Evolutionary conservation across 805 yeast genomes (phyloP).

Genomic region (Soucietia sequanensis): DNA sequence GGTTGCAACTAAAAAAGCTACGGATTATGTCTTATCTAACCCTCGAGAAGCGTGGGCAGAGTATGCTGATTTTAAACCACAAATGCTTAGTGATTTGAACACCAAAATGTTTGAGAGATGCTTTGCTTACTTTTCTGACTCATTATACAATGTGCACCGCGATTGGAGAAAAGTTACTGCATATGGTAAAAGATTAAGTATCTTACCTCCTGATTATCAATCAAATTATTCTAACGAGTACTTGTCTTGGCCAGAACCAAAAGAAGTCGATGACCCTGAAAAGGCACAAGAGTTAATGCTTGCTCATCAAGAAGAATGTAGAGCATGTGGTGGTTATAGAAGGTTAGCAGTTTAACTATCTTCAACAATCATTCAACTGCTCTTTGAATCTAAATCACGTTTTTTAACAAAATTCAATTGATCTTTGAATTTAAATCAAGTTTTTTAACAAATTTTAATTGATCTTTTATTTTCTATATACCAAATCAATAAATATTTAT

Average conservation of each 20-base stretch:
- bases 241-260: constrained; percentile 50
- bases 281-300: constrained; percentile 49
- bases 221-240: constrained; percentile 53
- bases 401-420: too few relatives aligned
- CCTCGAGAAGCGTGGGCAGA: constrained; percentile 49
- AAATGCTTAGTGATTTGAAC: constrained; percentile 39
- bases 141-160: constrained; percentile 52
- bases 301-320: constrained; percentile 45
- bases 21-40: constrained; percentile 43
- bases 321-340: constrained; percentile 47
- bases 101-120: constrained; percentile 51
- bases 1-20: constrained; percentile 50
- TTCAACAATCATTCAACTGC: too few relatives aligned
- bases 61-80: constrained; percentile 48
- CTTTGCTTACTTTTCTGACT: constrained; percentile 53
- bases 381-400: too few relatives aligned
- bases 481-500: neutral
- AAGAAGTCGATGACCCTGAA: constrained; percentile 45
- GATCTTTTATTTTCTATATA: neutral
- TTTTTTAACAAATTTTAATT: too few relatives aligned
- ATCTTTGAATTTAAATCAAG: too few relatives aligned
- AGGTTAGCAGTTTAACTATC: too few relatives aligned
- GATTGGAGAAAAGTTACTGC: constrained; percentile 58
- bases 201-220: constrained; percentile 47
- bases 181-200: constrained; percentile 53